Base-by-base conservation (phyloP, 164 flowering plant species). In the Tetracentron sinense region DNA sequence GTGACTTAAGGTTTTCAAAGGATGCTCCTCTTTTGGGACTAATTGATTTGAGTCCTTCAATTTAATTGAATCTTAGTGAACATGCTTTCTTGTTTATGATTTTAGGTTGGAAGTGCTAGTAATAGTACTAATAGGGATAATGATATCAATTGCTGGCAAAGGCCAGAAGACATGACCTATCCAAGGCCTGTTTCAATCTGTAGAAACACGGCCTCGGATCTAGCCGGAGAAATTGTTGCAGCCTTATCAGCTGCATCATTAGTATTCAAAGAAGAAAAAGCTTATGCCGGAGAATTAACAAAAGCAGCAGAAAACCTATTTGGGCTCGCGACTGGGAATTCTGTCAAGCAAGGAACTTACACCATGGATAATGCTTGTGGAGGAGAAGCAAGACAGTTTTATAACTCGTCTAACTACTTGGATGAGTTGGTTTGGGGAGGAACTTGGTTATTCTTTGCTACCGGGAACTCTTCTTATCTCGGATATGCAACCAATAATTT, bases 381-480 rank as follows among this genome's bases (percentile, higher is more conserved):
- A 48, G 72, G 72, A 30, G 76, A 76, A 51, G 85, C 85, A 31
- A 74, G 74, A 54, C 54, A 29, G 19, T 82, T 56, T 35, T 88
- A 86, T 59, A 84, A 83, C 60, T 88, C 89, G 17, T 47, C 89
- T 20, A 72, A 81, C 14, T 82, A 70, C 67, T 49, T 54, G 38
- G 89, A 86, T 69, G 95, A 88, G 60, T 52, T 81, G 54, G 70
- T 81, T 8, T 86, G 95, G 95, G 88, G 79, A 58, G 88, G 73
- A 63, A 74, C 79, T 52, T 84, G 90, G 88, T 38, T 84, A 58
- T 86, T 58, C 50, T 77, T 78, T 17, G 88, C 89, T 25, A 88
- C 90, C 1, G 90, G 89, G 5, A 83, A 88, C 53, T 23, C 44
- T 49, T 44, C 76, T 42, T 77, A 88, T 56, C 83, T 82, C 23